Base-by-base conservation (phyloP, 108 stramenopile species). In the Licmophora abbreviata region DNA sequence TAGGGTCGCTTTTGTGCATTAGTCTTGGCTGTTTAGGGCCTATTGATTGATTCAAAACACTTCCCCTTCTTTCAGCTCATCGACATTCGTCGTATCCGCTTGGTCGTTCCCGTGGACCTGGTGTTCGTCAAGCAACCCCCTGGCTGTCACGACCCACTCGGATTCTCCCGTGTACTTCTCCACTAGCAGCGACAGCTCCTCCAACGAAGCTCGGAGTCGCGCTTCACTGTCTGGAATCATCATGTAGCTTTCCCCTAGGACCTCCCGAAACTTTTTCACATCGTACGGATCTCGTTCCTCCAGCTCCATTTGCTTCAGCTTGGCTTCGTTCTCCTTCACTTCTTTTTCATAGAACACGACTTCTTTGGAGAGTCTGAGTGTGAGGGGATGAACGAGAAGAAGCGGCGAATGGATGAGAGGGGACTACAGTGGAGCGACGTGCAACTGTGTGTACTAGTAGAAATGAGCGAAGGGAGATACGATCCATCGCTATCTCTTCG, bases 191-290 rank as follows among this genome's bases (percentile, higher is more conserved):
- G 36, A 41, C 62, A 90, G 69, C 56, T 90, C 88, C 42, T 58
- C 63, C 25, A 90, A 15, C 14, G 77, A 48, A 34, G 66, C 58
- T 43, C 70, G 61, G n/a, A 77, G 51, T 48, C 88, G 76, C 15
- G 38, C 44, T 18, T 70, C 40, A 38, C 79, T 81, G 34, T 85
- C 84, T 0, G 88, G 88, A 18, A 90, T 62, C 88, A 90, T 90
- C 88, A 90, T 90, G 42, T 70, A 52, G 46, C 80, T 82, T 68
- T 90, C 88, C 0, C 45, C 77, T 33, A 90, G 47, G 1, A 90
- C 88, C 56, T 90, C 83, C 26, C 76, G 44, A 50, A 90, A 90
- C 50, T 83, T 83, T 69, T 90, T 90, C 20, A 90, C 77, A 46
- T 90, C 88, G 37, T 82, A 75, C 4, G 70, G 72, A 69, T 90